These are phyloP conservation scores for Arctium minus DNA, from an alignment of 129 eudicot genomes.

Conservation along the genomic window DNA sequence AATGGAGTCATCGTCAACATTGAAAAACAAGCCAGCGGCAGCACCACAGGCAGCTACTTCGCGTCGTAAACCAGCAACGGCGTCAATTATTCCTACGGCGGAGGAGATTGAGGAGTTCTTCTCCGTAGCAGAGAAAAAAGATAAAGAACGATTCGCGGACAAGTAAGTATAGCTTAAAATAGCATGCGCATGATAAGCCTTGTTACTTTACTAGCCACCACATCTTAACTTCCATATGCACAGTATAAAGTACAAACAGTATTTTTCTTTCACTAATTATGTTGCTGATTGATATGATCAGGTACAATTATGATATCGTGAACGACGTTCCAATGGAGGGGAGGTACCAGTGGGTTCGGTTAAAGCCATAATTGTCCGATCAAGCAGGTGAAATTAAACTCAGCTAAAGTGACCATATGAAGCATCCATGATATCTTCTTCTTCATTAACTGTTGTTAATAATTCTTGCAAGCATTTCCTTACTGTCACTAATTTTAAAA, in stretches of 20 bases:
- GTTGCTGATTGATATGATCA: slow-evolving; percentile 24
- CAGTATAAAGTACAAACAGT: slow-evolving; percentile 2
- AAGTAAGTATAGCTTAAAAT: slow-evolving; percentile 44
- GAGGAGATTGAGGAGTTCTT: slow-evolving; percentile 77
- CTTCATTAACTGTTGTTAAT: slow-evolving; percentile 9
- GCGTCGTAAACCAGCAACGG: slow-evolving; percentile 11
- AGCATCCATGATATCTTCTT: background rate
- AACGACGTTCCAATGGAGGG: slow-evolving; percentile 79
- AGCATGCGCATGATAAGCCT: background rate
- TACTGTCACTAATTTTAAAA: slow-evolving; percentile 15
- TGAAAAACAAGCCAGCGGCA: slow-evolving; percentile 16
- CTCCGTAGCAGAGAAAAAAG: slow-evolving; percentile 52
- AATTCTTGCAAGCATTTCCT: slow-evolving; percentile 16
- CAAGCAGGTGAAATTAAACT: background rate
- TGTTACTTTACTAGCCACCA: background rate
- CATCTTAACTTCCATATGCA: background rate
- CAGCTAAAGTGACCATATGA: background rate
- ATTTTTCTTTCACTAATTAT: background rate
- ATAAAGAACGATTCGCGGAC: slow-evolving; percentile 58
- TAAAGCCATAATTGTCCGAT: slow-evolving; percentile 40
- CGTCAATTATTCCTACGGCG: slow-evolving; percentile 35
- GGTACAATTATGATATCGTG: slow-evolving; percentile 75
- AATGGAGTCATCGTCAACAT: slow-evolving; percentile 37
- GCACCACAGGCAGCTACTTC: slow-evolving; percentile 13
- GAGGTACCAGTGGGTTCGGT: slow-evolving; percentile 73